Evolutionary conservation across 305 asterid genomes (phyloP).

Genomic region (Solanum hybrid): DNA sequence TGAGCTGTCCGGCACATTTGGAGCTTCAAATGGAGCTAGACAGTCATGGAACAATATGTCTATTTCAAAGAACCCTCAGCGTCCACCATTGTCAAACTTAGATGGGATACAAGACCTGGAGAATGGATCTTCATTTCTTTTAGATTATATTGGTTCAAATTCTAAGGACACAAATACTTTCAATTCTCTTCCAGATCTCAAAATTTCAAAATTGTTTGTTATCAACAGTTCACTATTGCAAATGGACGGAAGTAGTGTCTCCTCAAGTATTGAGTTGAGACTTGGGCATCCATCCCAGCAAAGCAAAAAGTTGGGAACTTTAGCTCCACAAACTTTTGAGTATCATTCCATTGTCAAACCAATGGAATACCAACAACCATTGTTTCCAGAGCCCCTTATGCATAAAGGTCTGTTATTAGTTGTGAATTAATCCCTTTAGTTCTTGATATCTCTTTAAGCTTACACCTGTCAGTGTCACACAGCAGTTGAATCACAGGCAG

Average conservation of each 20-base stretch:
- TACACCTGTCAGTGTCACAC: conserved; percentile 14
- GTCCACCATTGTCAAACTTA: conserved; percentile 17
- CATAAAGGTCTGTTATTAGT: conserved; percentile 10
- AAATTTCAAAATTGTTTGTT: conserved; percentile 17
- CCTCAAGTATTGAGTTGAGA: conserved; percentile 46
- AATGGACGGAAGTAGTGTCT: conserved; percentile 22
- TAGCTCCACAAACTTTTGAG: conserved; percentile 16
- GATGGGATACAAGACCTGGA: conserved; percentile 17
- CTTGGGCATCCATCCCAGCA: conserved; percentile 47
- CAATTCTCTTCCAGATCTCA: conserved; percentile 17
- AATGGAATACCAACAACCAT: conserved; percentile 14
- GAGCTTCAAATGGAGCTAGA: conserved; percentile 17
- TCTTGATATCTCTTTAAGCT: neutral
- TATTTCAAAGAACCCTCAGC: conserved; percentile 15
- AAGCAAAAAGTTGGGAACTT: conserved; percentile 24
- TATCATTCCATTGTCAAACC: conserved; percentile 18
- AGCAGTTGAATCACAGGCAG: conserved; percentile 23
- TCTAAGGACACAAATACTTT: conserved; percentile 20
- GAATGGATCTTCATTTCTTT: conserved; percentile 21
- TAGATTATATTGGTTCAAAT: conserved; percentile 15
- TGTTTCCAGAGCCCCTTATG: conserved; percentile 26
- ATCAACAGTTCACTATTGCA: neutral
- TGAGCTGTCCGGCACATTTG: conserved; percentile 21
- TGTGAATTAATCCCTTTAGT: neutral
- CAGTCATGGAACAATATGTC: conserved; percentile 14